Conservation (phyloP, 1,284 basidiomycete genomes). For the Takashimella koratensis region DNA sequence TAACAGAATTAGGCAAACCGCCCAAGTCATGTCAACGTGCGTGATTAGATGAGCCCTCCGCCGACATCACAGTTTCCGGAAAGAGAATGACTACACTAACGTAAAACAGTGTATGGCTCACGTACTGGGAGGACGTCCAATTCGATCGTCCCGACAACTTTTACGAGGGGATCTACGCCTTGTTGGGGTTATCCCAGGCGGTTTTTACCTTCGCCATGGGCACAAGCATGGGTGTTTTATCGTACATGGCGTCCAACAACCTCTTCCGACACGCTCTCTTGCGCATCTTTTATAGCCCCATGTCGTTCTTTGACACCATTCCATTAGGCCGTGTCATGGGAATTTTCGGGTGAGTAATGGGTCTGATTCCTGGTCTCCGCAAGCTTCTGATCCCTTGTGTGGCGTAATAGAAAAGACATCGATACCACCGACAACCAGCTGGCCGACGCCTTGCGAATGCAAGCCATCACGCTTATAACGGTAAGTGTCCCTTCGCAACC, state of each 20-base stretch:
- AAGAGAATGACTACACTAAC: too few relatives aligned
- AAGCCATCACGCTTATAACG: slow-evolving; percentile 32
- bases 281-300: slow-evolving; percentile 63
- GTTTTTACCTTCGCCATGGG: slow-evolving; percentile 64
- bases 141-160: slow-evolving; percentile 48
- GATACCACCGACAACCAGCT: slow-evolving; percentile 60
- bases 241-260: slow-evolving; percentile 59
- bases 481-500: slow-evolving; percentile 19
- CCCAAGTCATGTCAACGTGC: slow-evolving; percentile 47
- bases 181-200: slow-evolving; percentile 55
- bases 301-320: slow-evolving; percentile 67
- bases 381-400: slow-evolving; percentile 50
- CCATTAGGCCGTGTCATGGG: slow-evolving; percentile 63
- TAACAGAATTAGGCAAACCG: slow-evolving; percentile 55
- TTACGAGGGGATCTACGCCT: slow-evolving; percentile 70
- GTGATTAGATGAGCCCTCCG: slow-evolving; percentile 8
- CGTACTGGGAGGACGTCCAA: slow-evolving; percentile 65
- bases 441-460: slow-evolving; percentile 63
- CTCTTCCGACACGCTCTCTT: slow-evolving; percentile 57
- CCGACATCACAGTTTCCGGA: too few relatives aligned
- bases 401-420: slow-evolving; percentile 43
- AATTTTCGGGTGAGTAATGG: too few relatives aligned
- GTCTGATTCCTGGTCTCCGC: too few relatives aligned
- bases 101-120: slow-evolving; percentile 54
- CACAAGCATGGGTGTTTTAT: slow-evolving; percentile 57